Evolutionary conservation across 2,329 filamentous ascomycete species (phyloP), one percentile per base, ranked within the genome.

Genomic region (Colletotrichum musae): DNA sequence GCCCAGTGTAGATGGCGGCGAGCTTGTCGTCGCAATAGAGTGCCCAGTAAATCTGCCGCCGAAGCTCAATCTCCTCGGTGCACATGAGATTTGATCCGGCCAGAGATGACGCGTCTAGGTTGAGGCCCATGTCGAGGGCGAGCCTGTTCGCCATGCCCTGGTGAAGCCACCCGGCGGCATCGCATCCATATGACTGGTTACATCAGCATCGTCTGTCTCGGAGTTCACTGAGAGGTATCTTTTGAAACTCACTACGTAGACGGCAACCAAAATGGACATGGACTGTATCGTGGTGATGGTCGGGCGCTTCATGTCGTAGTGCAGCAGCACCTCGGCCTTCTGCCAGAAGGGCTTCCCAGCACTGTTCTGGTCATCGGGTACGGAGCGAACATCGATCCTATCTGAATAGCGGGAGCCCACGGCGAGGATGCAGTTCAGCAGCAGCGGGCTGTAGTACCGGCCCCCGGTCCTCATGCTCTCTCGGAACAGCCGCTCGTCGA

Each of bases 271-370:
- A 18, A 82, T 74, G 0, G 71, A 72, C 6, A 81, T 67, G 1
- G 79, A 75, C 61, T 82, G 80, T 7, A 82, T 76, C 0, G 79
- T 82, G 0, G 79, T 80, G 10, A 82, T 75, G 3, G 73, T 79
- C 0, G 80, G 80, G 9, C 45, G 63, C 39, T 74, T 74, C 12
- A 75, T 70, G 43, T 75, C 72, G n/a, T 64, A 69, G 28, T 73
- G 72, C 2, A 74, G 36, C 3, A 74, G 57, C 2, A 62, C 68
- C 43, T 74, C 73, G 0, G 78, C 78, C 21, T 73, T 72, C 6
- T 78, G 74, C 2, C 80, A 68, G 28, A 80, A 80, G 0, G 65
- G 39, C 6, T 73, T 74, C 0, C 80, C 80, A 0, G 79, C 79
- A 4, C 79, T 78, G 24, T 79, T 80, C 2, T 76, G 62, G 57